Conservation (phyloP, 2,329 filamentous ascomycete genomes). For the Fusarium foetens region DNA sequence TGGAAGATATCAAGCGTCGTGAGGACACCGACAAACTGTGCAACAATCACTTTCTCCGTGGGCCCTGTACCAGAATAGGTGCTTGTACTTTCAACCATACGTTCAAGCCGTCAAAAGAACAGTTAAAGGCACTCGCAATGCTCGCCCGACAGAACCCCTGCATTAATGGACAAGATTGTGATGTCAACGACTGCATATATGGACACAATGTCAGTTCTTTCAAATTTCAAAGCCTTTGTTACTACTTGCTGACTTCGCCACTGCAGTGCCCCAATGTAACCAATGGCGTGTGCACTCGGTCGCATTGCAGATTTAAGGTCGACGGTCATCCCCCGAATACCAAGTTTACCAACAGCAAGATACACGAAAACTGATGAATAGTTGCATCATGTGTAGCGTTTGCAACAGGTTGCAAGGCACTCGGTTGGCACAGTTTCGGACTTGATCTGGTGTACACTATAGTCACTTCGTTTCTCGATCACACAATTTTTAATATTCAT, state of each 20-base stretch:
- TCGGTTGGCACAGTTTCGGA: neutral
- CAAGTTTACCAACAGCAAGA: constrained; percentile 55
- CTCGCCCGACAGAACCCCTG: constrained; percentile 68
- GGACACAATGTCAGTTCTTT: constrained; percentile 66
- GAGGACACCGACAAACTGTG: constrained; percentile 67
- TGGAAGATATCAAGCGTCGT: constrained; percentile 67
- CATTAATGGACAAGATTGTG: constrained; percentile 66
- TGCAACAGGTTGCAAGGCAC: neutral
- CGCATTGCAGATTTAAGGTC: constrained; percentile 64
- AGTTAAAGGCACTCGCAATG: constrained; percentile 65
- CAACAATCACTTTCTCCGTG: constrained; percentile 70
- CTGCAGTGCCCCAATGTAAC: constrained; percentile 63
- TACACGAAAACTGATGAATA: constrained; percentile 46
- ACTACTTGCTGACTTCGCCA: constrained; percentile 9
- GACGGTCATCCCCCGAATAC: constrained; percentile 68
- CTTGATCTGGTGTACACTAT: constrained; percentile 19
- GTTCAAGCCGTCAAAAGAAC: constrained; percentile 63
- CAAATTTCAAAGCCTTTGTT: neutral
- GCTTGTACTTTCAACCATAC: constrained; percentile 67
- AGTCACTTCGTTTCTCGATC: constrained; percentile 4
- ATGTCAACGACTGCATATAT: constrained; percentile 68
- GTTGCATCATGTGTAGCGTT: neutral
- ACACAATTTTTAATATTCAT: constrained; percentile 23
- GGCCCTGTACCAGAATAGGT: constrained; percentile 65
- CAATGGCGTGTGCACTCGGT: constrained; percentile 62